Evolutionary conservation across 768 basidiomycete genomes (phyloP).

Genomic region (Glaciozyma martinii): DNA sequence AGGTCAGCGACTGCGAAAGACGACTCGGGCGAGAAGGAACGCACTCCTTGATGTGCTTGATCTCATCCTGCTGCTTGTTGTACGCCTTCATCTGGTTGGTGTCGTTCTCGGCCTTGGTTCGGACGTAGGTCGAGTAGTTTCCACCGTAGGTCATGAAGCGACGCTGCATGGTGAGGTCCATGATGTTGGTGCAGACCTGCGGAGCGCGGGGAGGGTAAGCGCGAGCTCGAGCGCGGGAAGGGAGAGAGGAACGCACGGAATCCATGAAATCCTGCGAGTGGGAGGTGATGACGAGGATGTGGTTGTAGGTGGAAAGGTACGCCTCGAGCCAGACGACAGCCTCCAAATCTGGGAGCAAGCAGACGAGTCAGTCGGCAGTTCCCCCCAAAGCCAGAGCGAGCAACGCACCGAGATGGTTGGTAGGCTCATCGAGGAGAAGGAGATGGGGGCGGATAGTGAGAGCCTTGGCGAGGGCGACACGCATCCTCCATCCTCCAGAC

Average conservation of each 20-base stretch:
- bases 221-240: neutral
- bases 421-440: slow-evolving; percentile 75
- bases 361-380: slow-evolving; percentile 51
- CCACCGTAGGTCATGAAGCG: slow-evolving; percentile 81
- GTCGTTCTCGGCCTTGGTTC: slow-evolving; percentile 94
- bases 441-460: slow-evolving; percentile 95
- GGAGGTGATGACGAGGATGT: slow-evolving; percentile 92
- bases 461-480: slow-evolving; percentile 90
- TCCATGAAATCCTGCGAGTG: slow-evolving; percentile 99
- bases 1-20: neutral
- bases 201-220: slow-evolving; percentile 1
- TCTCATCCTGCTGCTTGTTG: slow-evolving; percentile 96
- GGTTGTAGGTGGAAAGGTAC: slow-evolving; percentile 94
- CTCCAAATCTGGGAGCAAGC: slow-evolving; percentile 74
- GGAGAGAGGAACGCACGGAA: slow-evolving; percentile 41
- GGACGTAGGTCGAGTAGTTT: slow-evolving; percentile 95
- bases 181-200: slow-evolving; percentile 83
- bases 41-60: slow-evolving; percentile 90
- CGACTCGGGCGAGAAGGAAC: slow-evolving; percentile 32
- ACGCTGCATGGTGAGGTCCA: slow-evolving; percentile 75
- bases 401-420: slow-evolving; percentile 34
- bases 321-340: slow-evolving; percentile 99
- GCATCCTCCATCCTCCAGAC: slow-evolving; percentile 99
- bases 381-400: neutral
- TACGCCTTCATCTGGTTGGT: slow-evolving; percentile 99